Conservation (phyloP, 768 basidiomycete species). For the Boletus vinaceobasis region DNA sequence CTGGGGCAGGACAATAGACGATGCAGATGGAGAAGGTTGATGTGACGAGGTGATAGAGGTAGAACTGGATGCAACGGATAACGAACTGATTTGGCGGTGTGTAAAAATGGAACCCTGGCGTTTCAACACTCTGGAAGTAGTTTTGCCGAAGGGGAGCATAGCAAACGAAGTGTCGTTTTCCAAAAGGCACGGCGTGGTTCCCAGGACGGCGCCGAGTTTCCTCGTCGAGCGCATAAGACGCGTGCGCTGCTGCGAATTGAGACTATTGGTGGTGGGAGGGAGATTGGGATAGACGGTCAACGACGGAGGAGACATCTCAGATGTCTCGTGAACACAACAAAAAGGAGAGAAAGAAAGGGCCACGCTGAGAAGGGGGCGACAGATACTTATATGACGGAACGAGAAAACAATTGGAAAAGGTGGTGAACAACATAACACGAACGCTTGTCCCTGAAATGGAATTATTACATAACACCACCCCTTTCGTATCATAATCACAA, state of each 20-base stretch:
- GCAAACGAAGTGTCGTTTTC: conserved; percentile 24
- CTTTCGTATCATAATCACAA: no score
- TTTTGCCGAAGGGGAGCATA: conserved; percentile 20
- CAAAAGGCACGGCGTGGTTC: conserved; percentile 35
- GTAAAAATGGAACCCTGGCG: conserved; percentile 34
- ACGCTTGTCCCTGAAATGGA: conserved; percentile 16
- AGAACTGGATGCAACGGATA: conserved; percentile 21
- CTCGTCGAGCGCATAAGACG: conserved; percentile 38
- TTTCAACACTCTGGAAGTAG: conserved; percentile 20
- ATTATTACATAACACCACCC: neutral
- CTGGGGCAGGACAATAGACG: conserved; percentile 15
- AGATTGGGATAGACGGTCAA: conserved; percentile 20
- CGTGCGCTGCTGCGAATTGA: conserved; percentile 30
- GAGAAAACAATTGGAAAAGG: conserved; percentile 3
- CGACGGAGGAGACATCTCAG: conserved; percentile 22
- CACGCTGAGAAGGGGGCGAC: neutral
- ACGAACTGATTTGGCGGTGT: conserved; percentile 18
- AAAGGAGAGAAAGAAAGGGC: neutral
- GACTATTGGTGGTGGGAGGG: conserved; percentile 35
- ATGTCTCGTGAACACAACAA: conserved; percentile 1
- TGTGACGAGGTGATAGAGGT: conserved; percentile 9
- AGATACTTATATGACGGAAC: conserved; percentile 3
- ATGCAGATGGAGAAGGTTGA: conserved; percentile 14
- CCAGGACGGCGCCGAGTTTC: conserved; percentile 35
- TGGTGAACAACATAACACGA: neutral